Percentiles rank a stretch among this genome's conserved stretches.
These are phyloP conservation scores for Exophiala dermatitidis DNA, from an alignment of 2,329 filamentous ascomycete species.

Conservation along the genomic window DNA sequence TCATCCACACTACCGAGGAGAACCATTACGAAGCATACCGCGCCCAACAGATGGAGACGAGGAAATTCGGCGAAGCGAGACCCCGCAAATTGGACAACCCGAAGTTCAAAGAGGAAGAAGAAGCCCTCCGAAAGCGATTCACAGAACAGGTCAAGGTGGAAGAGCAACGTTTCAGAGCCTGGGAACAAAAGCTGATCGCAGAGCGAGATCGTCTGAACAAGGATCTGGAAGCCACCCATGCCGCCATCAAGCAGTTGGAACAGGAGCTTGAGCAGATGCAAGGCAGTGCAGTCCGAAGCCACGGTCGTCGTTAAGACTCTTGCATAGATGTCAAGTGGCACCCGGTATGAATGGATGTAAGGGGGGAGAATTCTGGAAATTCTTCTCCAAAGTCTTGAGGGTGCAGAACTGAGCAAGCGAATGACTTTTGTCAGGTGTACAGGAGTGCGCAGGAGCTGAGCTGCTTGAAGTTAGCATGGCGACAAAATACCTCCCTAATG, in stretches of 20 bases:
- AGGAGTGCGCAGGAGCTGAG: not conserved
- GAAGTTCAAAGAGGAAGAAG: constrained; percentile 99
- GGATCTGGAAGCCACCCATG: constrained; percentile 96
- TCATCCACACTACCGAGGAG: constrained; percentile 99
- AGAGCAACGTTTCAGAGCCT: constrained; percentile 97
- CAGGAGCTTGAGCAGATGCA: constrained; percentile 89
- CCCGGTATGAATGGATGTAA: not conserved
- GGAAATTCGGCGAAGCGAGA: constrained; percentile 96
- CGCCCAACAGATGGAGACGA: constrained; percentile 98
- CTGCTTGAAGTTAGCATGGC: constrained; percentile 12
- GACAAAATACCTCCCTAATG: constrained; percentile 23
- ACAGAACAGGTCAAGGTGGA: constrained; percentile 99
- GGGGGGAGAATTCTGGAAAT: constrained; percentile 18
- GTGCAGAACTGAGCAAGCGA: not conserved
- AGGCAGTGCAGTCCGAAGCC: constrained; percentile 79
- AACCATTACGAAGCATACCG: constrained; percentile 99
- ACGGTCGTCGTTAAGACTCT: constrained; percentile 69
- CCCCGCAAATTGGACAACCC: constrained; percentile 98
- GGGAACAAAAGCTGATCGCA: constrained; percentile 99
- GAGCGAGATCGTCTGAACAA: constrained; percentile 99
- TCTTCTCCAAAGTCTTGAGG: constrained; percentile 3
- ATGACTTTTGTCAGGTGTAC: constrained; percentile 11
- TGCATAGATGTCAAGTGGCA: not conserved
- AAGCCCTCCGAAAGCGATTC: constrained; percentile 95
- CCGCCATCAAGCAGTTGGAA: constrained; percentile 60